Percentiles rank a stretch among this genome's conserved stretches.
phyloP scores from a whole-genome alignment of 75 land plant species.

The Pinus albicaulis region DNA sequence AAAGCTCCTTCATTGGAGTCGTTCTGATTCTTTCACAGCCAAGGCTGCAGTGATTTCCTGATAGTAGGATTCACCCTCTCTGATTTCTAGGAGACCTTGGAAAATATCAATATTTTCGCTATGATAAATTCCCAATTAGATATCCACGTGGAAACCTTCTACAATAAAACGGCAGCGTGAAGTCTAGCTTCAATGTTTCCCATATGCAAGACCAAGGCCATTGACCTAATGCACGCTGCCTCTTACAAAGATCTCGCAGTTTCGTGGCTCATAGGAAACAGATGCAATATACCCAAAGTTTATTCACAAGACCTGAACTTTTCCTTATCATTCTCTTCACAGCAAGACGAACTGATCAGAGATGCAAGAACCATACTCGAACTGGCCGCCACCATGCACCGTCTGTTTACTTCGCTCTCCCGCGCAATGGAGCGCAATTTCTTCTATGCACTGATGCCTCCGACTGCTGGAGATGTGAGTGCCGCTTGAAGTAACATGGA shows the following conservation, averaged over 20 bases:
- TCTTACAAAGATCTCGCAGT: background rate
- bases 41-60: constrained; percentile 21
- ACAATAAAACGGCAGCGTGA: background rate
- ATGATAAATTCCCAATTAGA: no score
- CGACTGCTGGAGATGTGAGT: background rate
- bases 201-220: background rate
- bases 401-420: constrained; percentile 15
- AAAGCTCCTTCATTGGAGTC: no score
- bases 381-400: constrained; percentile 26
- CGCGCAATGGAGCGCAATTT: constrained; percentile 15
- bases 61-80: constrained; percentile 18
- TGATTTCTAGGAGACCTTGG: no score
- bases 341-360: background rate
- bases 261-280: background rate
- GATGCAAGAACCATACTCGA: constrained; percentile 14
- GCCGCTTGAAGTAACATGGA: background rate
- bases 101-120: no score
- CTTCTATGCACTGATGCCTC: constrained; percentile 13
- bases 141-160: background rate
- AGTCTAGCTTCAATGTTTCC: constrained; percentile 6
- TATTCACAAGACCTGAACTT: background rate
- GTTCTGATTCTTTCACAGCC: constrained; percentile 21
- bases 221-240: background rate
- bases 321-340: background rate
- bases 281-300: background rate